Conservation (phyloP, 1,284 basidiomycete species). For the Leccinum fallax region DNA sequence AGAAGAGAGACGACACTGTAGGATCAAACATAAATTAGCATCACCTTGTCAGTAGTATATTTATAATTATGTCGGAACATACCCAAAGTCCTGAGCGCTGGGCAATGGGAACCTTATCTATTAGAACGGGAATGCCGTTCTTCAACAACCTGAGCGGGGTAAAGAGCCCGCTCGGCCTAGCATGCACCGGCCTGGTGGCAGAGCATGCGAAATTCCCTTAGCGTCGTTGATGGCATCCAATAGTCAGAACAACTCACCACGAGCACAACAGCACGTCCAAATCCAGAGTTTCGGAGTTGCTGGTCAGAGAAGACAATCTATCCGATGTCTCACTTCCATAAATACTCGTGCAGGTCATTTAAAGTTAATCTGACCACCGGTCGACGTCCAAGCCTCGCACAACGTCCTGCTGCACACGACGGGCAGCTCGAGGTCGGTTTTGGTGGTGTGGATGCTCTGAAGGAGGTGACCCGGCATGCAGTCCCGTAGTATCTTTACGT, state of each 20-base stretch:
- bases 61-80: not conserved
- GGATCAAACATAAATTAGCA: not conserved
- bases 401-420: not conserved
- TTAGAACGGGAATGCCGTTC: conserved; percentile 42
- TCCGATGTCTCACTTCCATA: not conserved
- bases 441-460: not conserved
- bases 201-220: not conserved
- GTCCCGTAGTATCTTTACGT: not conserved
- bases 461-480: not conserved
- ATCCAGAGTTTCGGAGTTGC: not conserved
- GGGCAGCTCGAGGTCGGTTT: not conserved
- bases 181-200: conserved; percentile 42
- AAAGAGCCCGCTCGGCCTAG: conserved; percentile 50
- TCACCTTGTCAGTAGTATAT: not conserved
- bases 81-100: conserved; percentile 29
- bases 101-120: conserved; percentile 33
- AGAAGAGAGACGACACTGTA: not conserved
- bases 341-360: not conserved
- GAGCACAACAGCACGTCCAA: not conserved
- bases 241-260: not conserved
- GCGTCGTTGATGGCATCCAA: not conserved
- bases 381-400: not conserved
- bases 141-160: conserved; percentile 47
- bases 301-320: not conserved
- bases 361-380: not conserved